A percentile compares a stretch with the other conserved stretches of the same genome.
These are phyloP conservation scores for Daldinia sp. DNA, from an alignment of 2,329 filamentous ascomycete species.

Conservation along the genomic window DNA sequence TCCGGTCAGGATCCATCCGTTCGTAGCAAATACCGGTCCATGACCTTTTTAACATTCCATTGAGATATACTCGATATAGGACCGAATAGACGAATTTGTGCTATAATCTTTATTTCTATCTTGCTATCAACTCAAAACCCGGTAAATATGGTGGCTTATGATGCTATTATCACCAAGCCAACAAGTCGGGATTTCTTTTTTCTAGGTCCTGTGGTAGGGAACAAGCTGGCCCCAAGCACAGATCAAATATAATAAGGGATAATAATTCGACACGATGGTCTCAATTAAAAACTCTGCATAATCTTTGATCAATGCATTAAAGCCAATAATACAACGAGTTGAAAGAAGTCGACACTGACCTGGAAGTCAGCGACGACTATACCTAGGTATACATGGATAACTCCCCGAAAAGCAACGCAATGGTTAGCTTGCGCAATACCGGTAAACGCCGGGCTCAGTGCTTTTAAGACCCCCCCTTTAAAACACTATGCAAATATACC, in stretches of 20 bases:
- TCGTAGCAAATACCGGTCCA: neutral
- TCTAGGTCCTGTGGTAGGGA: neutral
- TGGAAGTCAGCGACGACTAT: conserved; percentile 8
- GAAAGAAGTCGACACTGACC: conserved; percentile 4
- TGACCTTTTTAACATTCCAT: neutral
- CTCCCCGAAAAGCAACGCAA: conserved; percentile 12
- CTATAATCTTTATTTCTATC: neutral
- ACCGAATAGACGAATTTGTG: neutral
- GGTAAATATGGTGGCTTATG: neutral
- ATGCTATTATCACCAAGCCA: neutral
- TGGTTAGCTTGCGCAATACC: conserved; percentile 6
- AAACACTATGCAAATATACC: conserved; percentile 33
- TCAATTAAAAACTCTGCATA: conserved; percentile 17
- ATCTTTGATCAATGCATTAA: conserved; percentile 19
- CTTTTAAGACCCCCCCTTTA: conserved; percentile 25
- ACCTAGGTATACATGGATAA: conserved; percentile 15
- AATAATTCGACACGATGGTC: neutral
- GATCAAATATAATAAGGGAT: neutral
- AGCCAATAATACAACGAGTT: conserved; percentile 20
- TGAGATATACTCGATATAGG: neutral
- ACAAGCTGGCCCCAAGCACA: neutral
- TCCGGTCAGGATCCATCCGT: neutral
- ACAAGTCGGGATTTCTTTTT: neutral
- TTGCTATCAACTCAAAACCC: neutral
- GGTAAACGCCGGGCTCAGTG: conserved; percentile 35